phyloP scores from a whole-genome alignment of 495 filamentous ascomycete genomes.

The Penicillium fimorum region DNA sequence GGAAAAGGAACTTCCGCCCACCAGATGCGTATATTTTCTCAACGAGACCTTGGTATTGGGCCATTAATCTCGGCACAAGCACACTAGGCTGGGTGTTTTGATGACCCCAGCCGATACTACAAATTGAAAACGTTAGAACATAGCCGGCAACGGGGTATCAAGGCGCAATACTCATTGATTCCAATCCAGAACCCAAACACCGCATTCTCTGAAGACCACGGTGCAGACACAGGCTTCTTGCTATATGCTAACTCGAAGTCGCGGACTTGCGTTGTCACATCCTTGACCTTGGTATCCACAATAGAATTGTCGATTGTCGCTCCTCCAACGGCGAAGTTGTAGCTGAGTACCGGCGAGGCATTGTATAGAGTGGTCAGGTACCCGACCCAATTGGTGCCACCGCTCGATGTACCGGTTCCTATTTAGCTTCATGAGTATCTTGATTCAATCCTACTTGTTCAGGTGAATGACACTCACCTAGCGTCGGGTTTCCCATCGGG shows the following conservation, averaged over 20 bases:
- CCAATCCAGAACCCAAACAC: conserved; percentile 75
- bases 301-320: conserved; percentile 56
- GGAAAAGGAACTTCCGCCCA: conserved; percentile 69
- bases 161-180: conserved; percentile 61
- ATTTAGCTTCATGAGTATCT: background rate
- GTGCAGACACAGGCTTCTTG: conserved; percentile 41
- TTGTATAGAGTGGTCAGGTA: conserved; percentile 57
- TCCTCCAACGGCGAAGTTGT: conserved; percentile 59
- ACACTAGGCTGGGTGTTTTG: conserved; percentile 37
- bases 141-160: background rate
- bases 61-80: conserved; percentile 55
- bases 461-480: conserved; percentile 23
- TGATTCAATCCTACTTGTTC: background rate
- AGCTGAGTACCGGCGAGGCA: conserved; percentile 48
- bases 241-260: conserved; percentile 30
- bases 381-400: conserved; percentile 53
- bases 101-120: conserved; percentile 62
- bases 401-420: conserved; percentile 50
- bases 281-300: conserved; percentile 29
- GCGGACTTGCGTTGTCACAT: conserved; percentile 34
- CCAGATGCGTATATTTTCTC: conserved; percentile 61
- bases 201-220: conserved; percentile 59
- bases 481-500: conserved; percentile 71
- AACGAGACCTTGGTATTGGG: conserved; percentile 54
- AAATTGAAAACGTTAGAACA: background rate